phyloP scores from a whole-genome alignment of 345 rosid species.

The Salix koriyanagi region DNA sequence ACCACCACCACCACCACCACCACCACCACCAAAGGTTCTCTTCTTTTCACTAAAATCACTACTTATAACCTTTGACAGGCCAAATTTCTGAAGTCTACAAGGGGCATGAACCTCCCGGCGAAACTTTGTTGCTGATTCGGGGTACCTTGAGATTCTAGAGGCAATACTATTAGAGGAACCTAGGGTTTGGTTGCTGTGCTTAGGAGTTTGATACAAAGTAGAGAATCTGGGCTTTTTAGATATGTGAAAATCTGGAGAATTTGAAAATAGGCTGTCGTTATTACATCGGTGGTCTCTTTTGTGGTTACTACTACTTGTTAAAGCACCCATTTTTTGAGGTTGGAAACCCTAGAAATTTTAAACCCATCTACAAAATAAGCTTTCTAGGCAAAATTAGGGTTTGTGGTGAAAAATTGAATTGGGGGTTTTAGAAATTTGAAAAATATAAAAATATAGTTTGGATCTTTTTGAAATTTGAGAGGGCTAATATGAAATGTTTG shows the following conservation, averaged over 20 bases:
- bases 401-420: neutral
- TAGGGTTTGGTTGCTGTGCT: slow-evolving; percentile 14
- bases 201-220: slow-evolving; percentile 25
- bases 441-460: neutral
- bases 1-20: neutral
- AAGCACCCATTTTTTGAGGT: slow-evolving; percentile 53
- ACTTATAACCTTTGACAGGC: slow-evolving; percentile 25
- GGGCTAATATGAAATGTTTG: neutral
- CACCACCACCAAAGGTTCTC: neutral
- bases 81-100: slow-evolving; percentile 51
- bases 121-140: slow-evolving; percentile 47
- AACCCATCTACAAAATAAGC: slow-evolving; percentile 26
- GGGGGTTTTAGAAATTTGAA: neutral
- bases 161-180: slow-evolving; percentile 38
- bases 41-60: slow-evolving; percentile 19
- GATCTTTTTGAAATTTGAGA: neutral
- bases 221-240: slow-evolving; percentile 62
- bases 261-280: slow-evolving; percentile 3
- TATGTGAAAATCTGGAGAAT: slow-evolving; percentile 39
- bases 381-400: neutral
- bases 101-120: slow-evolving; percentile 77
- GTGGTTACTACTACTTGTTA: slow-evolving; percentile 41
- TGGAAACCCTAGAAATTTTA: slow-evolving; percentile 29
- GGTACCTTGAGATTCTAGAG: slow-evolving; percentile 66
- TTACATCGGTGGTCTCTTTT: slow-evolving; percentile 37